Evolutionary conservation across 1,284 basidiomycete genomes (phyloP).

Genomic region (Sphagnurus paluster): DNA sequence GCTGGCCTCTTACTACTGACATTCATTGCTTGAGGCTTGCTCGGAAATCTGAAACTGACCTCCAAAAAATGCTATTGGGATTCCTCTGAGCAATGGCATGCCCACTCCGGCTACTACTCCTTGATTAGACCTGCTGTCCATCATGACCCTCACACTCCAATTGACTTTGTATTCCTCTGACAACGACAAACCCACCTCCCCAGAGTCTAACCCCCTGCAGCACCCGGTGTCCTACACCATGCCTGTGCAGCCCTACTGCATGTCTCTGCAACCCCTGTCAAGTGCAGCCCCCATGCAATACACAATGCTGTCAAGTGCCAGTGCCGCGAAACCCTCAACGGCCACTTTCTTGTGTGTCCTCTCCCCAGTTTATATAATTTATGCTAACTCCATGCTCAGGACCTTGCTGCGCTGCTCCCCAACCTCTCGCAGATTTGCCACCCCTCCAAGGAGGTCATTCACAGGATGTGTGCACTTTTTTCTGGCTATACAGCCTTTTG

Average conservation of each 20-base stretch:
- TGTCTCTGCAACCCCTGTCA: constrained; percentile 32
- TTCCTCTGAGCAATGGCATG: constrained; percentile 66
- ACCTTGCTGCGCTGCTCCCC: constrained; percentile 86
- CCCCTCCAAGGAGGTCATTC: constrained; percentile 91
- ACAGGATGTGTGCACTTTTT: too few species aligned
- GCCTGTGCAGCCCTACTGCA: constrained; percentile 28
- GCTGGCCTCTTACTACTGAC: constrained; percentile 69
- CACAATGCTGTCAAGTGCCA: constrained; percentile 95
- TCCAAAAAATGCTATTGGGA: constrained; percentile 31
- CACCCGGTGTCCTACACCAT: constrained; percentile 50
- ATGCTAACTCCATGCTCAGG: constrained; percentile 40
- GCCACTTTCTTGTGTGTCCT: constrained; percentile 76
- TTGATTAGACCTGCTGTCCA: constrained; percentile 43
- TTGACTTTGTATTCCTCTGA: constrained; percentile 45
- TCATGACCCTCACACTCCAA: constrained; percentile 49
- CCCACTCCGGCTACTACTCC: constrained; percentile 13
- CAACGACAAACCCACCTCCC: constrained; percentile 30
- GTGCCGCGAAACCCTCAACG: constrained; percentile 88
- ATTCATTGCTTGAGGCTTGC: constrained; percentile 68
- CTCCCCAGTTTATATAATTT: constrained; percentile 7
- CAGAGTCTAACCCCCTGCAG: constrained; percentile 35
- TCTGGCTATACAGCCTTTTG: too few species aligned
- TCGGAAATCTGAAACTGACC: constrained; percentile 42
- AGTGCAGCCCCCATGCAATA: constrained; percentile 83
- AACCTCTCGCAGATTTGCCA: constrained; percentile 88